Evolutionary conservation across 805 yeast species (phyloP).

Genomic region (Candida maris): DNA sequence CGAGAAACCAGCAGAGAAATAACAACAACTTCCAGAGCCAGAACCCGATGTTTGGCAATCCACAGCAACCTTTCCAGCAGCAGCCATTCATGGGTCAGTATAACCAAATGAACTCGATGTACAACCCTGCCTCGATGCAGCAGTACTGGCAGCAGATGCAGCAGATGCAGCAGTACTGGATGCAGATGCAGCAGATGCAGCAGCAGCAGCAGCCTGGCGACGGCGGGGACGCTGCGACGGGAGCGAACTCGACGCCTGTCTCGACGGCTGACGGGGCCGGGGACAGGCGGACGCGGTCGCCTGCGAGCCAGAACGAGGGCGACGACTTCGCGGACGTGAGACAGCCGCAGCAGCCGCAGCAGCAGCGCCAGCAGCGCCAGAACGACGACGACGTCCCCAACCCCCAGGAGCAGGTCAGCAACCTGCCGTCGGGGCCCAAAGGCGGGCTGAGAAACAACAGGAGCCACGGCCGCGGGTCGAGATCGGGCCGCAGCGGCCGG

Average conservation of each 20-base stretch:
- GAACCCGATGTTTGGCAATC: conserved; percentile 25
- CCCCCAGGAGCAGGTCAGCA: conserved; percentile 31
- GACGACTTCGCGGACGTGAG: conserved; percentile 9
- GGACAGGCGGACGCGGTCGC: conserved; percentile 1
- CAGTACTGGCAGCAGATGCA: conserved; percentile 63
- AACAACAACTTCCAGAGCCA: conserved; percentile 33
- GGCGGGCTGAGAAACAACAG: conserved; percentile 22
- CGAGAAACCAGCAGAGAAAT: conserved; percentile 62
- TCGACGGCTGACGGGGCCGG: conserved; percentile 1
- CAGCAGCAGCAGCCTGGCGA: conserved; percentile 25
- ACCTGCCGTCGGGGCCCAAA: conserved; percentile 34
- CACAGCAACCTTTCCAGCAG: conserved; percentile 29
- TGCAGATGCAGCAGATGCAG: conserved; percentile 34
- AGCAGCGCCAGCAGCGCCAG: conserved; percentile 4
- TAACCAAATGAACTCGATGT: conserved; percentile 31
- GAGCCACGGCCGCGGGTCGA: conserved; percentile 7
- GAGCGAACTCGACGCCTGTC: neutral
- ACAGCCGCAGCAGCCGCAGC: conserved; percentile 9
- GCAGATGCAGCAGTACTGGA: conserved; percentile 42
- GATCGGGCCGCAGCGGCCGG: conserved; percentile 17
- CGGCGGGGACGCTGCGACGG: conserved; percentile 5
- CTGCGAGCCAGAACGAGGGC: conserved; percentile 2
- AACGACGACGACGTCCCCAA: conserved; percentile 34
- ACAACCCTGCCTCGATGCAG: conserved; percentile 31
- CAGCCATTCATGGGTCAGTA: conserved; percentile 30